Percentiles rank a stretch among this genome's conserved stretches.
These are phyloP conservation scores for Beauveria australis DNA, from an alignment of 2,329 filamentous ascomycete genomes.

Conservation along the genomic window DNA sequence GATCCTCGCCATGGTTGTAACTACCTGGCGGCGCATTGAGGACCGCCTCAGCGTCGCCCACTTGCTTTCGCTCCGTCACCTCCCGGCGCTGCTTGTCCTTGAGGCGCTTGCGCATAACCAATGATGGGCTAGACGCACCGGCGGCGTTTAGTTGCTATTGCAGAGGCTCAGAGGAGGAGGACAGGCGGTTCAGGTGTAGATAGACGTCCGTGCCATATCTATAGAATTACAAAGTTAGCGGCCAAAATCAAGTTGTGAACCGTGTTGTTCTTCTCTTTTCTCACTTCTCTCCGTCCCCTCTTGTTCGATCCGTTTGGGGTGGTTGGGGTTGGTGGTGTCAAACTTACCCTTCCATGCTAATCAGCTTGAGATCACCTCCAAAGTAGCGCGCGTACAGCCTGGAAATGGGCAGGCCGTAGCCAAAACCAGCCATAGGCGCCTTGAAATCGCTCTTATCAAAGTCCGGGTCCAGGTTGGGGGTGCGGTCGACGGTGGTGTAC, in stretches of 20 bases:
- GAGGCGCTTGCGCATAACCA: constrained; percentile 55
- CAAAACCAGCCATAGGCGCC: constrained; percentile 97
- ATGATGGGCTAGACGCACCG: constrained; percentile 21
- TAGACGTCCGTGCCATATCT: constrained; percentile 98
- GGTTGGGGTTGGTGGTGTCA: background rate
- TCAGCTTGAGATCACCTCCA: constrained; percentile 91
- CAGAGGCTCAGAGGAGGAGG: constrained; percentile 88
- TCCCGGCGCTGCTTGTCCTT: constrained; percentile 49
- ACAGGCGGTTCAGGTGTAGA: constrained; percentile 91
- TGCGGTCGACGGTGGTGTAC: constrained; percentile 98
- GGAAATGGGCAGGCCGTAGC: constrained; percentile 94
- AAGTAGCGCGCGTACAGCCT: constrained; percentile 94
- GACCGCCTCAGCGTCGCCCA: constrained; percentile 77
- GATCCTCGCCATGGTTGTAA: constrained; percentile 22
- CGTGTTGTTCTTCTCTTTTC: too few relatives aligned
- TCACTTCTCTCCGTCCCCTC: too few relatives aligned
- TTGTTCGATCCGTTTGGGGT: too few relatives aligned
- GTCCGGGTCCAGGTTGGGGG: constrained; percentile 88
- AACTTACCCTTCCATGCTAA: constrained; percentile 96
- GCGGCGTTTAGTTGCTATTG: constrained; percentile 73
- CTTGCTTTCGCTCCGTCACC: constrained; percentile 79
- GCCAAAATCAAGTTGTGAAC: background rate
- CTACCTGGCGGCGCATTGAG: constrained; percentile 45
- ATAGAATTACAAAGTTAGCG: constrained; percentile 6
- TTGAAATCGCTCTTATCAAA: constrained; percentile 99